phyloP scores from a whole-genome alignment of 768 basidiomycete genomes.

The Pisolithus sp. region DNA sequence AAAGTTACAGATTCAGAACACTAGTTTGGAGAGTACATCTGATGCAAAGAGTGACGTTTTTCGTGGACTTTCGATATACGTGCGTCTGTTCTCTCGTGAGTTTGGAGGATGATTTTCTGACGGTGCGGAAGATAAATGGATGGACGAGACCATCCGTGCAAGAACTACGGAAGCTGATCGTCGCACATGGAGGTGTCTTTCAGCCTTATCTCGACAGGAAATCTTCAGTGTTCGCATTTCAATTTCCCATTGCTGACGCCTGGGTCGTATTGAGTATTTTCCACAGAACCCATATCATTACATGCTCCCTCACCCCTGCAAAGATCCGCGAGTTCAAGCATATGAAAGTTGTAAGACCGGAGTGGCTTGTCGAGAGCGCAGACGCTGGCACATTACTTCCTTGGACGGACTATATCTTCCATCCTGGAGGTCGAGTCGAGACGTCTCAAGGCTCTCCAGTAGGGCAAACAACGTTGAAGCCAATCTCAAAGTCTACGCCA shows the following conservation, averaged over 20 bases:
- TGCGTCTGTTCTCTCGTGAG: slow-evolving; percentile 32
- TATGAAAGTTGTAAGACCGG: slow-evolving; percentile 85
- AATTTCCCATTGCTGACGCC: neutral
- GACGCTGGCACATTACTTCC: slow-evolving; percentile 60
- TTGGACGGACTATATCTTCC: slow-evolving; percentile 72
- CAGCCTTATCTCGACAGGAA: slow-evolving; percentile 82
- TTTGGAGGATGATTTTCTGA: neutral
- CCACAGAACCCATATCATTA: slow-evolving; percentile 82
- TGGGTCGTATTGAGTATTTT: neutral
- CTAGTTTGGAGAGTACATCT: slow-evolving; percentile 24
- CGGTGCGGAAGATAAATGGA: slow-evolving; percentile 70
- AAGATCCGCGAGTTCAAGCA: slow-evolving; percentile 85
- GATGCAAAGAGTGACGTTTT: slow-evolving; percentile 50
- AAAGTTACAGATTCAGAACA: slow-evolving; percentile 82
- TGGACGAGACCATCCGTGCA: slow-evolving; percentile 84
- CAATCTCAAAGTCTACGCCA: slow-evolving; percentile 1
- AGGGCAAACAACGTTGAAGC: slow-evolving; percentile 14
- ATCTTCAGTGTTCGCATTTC: slow-evolving; percentile 53
- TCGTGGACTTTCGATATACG: slow-evolving; percentile 72
- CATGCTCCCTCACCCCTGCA: slow-evolving; percentile 82
- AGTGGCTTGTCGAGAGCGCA: slow-evolving; percentile 85
- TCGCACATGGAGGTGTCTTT: slow-evolving; percentile 77
- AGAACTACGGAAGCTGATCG: slow-evolving; percentile 71
- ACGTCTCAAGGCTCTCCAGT: slow-evolving; percentile 38
- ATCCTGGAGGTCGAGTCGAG: slow-evolving; percentile 42